phyloP scores from a whole-genome alignment of 345 rosid species.

The Jatropha curcas region DNA sequence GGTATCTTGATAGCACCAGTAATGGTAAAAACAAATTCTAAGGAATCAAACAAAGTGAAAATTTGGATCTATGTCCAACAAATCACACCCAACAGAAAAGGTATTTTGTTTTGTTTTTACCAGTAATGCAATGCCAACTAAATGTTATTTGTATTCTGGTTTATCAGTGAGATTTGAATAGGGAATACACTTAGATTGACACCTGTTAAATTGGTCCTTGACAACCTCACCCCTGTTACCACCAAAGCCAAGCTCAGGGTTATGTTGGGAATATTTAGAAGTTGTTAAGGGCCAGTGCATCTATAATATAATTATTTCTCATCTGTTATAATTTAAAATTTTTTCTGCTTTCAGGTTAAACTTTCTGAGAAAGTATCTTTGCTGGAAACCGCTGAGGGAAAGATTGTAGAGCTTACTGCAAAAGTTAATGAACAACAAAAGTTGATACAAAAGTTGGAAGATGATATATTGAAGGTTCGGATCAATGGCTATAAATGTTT shows the following conservation, averaged over 20 bases:
- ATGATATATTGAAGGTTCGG: slow-evolving; percentile 86
- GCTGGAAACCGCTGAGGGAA: slow-evolving; percentile 77
- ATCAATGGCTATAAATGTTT: slow-evolving; percentile 23
- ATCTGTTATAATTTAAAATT: slow-evolving; percentile 11
- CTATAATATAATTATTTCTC: not conserved
- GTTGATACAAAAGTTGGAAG: slow-evolving; percentile 93
- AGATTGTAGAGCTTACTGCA: slow-evolving; percentile 65
- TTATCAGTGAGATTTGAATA: slow-evolving; percentile 2
- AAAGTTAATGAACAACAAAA: slow-evolving; percentile 78
- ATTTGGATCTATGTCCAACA: no score
- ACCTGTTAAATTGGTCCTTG: not conserved
- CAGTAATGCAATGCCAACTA: not conserved
- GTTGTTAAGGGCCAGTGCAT: slow-evolving; percentile 8
- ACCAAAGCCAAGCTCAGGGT: not conserved
- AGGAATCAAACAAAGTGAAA: no score
- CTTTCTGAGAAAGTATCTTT: slow-evolving; percentile 72
- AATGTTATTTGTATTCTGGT: not conserved
- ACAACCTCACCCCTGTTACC: not conserved
- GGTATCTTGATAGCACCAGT: no score
- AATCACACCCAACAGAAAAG: no score
- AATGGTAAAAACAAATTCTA: no score
- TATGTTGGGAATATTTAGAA: not conserved
- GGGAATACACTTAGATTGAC: not conserved
- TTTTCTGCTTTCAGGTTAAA: slow-evolving; percentile 55
- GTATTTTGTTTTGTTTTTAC: no score